Base-by-base conservation (phyloP, 2,329 filamentous ascomycete genomes). In the Ophidiomyces ophidiicola region DNA sequence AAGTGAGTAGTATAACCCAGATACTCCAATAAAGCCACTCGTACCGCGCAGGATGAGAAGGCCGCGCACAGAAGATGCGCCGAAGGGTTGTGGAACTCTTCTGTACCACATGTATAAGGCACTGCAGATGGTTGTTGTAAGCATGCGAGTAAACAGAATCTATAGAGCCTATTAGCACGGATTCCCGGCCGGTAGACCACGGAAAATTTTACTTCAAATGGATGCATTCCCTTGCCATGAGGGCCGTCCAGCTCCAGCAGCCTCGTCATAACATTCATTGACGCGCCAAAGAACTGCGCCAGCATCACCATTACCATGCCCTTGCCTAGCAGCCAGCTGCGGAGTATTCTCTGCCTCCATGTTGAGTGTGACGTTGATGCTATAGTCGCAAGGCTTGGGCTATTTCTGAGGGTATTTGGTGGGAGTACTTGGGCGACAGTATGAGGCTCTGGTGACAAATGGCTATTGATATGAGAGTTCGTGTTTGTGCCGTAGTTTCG, bases 181-280 rank as follows among this genome's bases (percentile, higher is more conserved):
- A 19, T 21, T 23, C 25, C 4, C 19, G 20, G 7, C 6, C 2
- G 15, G 25, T 12, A 32, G n/a, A 30, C n/a, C 8, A 6, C 21
- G 24, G 26, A 32, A 30, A 11, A 39, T 4, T 36, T 31, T 51
- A 70, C 67, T 57, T 90, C 82, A 48, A 92, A 78, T 0, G 86
- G 83, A 64, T 90, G 76, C 67, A 92, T 79, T 2, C 75, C 75
- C 32, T 77, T 69, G 39, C 74, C 79, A 47, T 81, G 68, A 12
- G 80, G 67, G 7, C 74, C 74, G 48, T 75, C 67, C 24, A 72
- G 68, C 55, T 92, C 83, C 26, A 94, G 65, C 7, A 88, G 58
- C 14, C 85, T 71, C 0, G 84, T 82, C 28, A 77, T 76, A 6
- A 92, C 74, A 56, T 90, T 92, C 87, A 94, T 94, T 37, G 82